Conservation (phyloP, 1,284 basidiomycete species). For the Ganoderma sinense region DNA sequence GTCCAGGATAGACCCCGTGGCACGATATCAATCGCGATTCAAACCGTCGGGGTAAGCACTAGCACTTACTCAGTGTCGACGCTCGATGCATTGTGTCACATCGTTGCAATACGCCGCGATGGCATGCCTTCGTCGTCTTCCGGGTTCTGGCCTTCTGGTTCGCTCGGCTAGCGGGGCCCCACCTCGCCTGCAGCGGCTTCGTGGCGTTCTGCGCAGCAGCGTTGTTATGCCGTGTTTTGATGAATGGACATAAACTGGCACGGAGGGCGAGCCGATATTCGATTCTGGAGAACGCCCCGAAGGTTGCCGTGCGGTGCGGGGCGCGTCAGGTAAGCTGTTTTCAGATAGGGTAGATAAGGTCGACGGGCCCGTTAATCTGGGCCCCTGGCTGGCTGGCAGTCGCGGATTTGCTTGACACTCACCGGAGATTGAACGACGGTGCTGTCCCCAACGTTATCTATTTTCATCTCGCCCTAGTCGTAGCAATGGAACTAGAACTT, state of each 20-base stretch:
- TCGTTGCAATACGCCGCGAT: background rate
- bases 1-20: background rate
- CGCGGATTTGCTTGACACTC: background rate
- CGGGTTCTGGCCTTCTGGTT: background rate
- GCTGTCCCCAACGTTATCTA: background rate
- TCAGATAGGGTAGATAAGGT: background rate
- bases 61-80: too few species aligned
- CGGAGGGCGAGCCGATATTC: background rate
- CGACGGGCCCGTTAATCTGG: background rate
- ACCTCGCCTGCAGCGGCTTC: background rate
- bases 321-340: background rate
- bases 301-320: background rate
- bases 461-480: background rate
- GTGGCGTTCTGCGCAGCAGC: background rate
- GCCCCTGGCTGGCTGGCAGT: background rate
- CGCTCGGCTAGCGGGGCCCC: background rate
- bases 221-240: constrained; percentile 1
- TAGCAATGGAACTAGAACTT: background rate
- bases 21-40: background rate
- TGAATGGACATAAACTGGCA: background rate
- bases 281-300: background rate
- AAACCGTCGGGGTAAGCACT: too few species aligned
- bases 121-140: background rate
- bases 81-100: background rate
- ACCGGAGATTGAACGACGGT: background rate